A percentile compares a stretch with the other conserved stretches of the same genome.
phyloP scores from a whole-genome alignment of 176 grass and related monocot genomes.

The Oryza australiensis region DNA sequence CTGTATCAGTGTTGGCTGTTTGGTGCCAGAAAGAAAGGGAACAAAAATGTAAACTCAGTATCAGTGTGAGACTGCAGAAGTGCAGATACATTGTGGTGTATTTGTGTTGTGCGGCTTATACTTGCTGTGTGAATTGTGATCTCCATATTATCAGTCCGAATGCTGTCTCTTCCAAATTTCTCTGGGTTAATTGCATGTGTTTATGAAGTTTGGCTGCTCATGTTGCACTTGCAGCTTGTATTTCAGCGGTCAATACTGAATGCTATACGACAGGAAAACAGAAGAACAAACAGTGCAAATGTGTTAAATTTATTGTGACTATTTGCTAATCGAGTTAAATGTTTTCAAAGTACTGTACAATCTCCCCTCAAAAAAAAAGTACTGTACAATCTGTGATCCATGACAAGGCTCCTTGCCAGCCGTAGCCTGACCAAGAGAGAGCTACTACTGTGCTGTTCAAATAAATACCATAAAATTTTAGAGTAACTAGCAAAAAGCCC shows the following conservation, averaged over 20 bases:
- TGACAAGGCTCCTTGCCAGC: neutral
- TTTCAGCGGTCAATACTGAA: neutral
- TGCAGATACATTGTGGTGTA: neutral
- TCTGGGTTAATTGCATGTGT: neutral
- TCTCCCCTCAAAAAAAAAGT: too few relatives aligned
- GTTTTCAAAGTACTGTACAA: too few relatives aligned
- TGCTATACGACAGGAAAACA: neutral
- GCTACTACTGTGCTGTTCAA: neutral
- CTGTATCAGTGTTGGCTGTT: constrained; percentile 24
- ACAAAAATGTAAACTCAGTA: neutral
- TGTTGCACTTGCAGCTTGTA: neutral
- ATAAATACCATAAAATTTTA: neutral
- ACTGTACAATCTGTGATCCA: neutral
- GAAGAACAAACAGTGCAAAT: neutral
- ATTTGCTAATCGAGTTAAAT: too few relatives aligned
- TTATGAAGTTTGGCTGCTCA: neutral
- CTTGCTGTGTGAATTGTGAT: neutral
- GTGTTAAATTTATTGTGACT: too few relatives aligned
- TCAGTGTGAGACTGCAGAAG: constrained; percentile 14
- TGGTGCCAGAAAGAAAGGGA: neutral
- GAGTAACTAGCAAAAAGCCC: neutral
- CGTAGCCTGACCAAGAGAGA: too few relatives aligned
- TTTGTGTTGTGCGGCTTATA: constrained; percentile 1
- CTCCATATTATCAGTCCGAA: neutral
- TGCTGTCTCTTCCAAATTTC: neutral